These are phyloP conservation scores for Xylariaceae sp. DNA, from an alignment of 2,329 filamentous ascomycete genomes.

Conservation along the genomic window DNA sequence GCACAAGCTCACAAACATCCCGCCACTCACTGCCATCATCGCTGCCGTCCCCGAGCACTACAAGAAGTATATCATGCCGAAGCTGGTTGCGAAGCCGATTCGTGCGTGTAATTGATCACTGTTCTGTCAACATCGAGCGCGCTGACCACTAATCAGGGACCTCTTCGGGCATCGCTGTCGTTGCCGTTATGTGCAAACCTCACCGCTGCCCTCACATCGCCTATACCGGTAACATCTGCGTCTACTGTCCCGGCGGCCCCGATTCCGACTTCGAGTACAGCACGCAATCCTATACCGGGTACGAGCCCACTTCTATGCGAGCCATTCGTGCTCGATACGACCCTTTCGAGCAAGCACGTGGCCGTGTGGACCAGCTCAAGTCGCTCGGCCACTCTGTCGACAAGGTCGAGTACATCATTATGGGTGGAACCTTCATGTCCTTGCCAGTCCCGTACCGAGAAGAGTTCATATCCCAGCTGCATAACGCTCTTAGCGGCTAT, in stretches of 20 bases:
- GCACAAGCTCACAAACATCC: conserved; percentile 85
- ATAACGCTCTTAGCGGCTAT: conserved; percentile 96
- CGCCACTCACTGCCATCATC: conserved; percentile 94
- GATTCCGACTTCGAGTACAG: conserved; percentile 99
- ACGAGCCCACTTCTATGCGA: conserved; percentile 98
- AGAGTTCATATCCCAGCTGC: conserved; percentile 91
- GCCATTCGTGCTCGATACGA: conserved; percentile 97
- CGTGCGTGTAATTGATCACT: conserved; percentile 49
- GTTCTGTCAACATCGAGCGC: neutral
- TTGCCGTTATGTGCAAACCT: conserved; percentile 99
- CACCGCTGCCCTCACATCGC: conserved; percentile 97
- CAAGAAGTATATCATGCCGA: conserved; percentile 98
- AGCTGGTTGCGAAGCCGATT: conserved; percentile 96
- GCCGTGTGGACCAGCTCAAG: conserved; percentile 95
- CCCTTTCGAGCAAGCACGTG: conserved; percentile 95
- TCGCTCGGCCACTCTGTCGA: conserved; percentile 95
- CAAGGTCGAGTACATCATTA: conserved; percentile 99
- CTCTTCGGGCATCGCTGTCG: conserved; percentile 95
- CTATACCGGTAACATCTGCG: conserved; percentile 98
- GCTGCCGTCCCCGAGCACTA: conserved; percentile 99
- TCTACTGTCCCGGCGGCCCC: conserved; percentile 96
- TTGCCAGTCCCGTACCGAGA: conserved; percentile 87
- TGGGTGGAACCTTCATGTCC: conserved; percentile 99
- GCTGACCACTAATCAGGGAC: conserved; percentile 53
- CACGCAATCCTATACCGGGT: conserved; percentile 97